phyloP scores from a whole-genome alignment of 2,329 filamentous ascomycete genomes.

The Apiospora marii region DNA sequence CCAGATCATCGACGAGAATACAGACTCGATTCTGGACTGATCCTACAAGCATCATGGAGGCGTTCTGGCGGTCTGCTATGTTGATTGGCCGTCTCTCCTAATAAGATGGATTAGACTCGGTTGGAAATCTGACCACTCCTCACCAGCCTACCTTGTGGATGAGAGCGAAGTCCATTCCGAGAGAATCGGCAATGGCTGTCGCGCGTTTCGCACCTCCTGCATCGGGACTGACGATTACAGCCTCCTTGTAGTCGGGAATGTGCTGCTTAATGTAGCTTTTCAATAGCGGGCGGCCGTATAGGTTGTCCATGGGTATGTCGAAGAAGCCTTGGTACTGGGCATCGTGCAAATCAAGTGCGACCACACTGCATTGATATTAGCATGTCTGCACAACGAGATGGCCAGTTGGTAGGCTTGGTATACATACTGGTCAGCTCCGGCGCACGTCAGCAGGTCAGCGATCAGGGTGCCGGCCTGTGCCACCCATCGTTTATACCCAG shows the following conservation, averaged over 20 bases:
- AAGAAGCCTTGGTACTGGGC: constrained; percentile 99
- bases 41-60: constrained; percentile 94
- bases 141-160: constrained; percentile 86
- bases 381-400: neutral
- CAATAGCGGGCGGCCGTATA: constrained; percentile 83
- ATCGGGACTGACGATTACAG: constrained; percentile 94
- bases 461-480: constrained; percentile 95
- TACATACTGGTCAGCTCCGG: constrained; percentile 88
- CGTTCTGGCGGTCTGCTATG: constrained; percentile 88
- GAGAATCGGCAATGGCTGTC: constrained; percentile 90
- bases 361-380: constrained; percentile 59
- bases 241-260: constrained; percentile 83
- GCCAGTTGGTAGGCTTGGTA: constrained; percentile 37
- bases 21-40: constrained; percentile 82
- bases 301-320: constrained; percentile 96
- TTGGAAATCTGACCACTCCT: neutral
- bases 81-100: constrained; percentile 89
- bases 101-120: constrained; percentile 42
- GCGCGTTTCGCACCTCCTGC: constrained; percentile 96
- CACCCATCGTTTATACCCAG: constrained; percentile 98
- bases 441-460: constrained; percentile 92
- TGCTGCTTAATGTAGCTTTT: constrained; percentile 78
- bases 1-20: constrained; percentile 93
- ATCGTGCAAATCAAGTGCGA: constrained; percentile 97
- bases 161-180: constrained; percentile 94